Base-by-base conservation (phyloP, 148 eudicot species). In the Cornus suecica region DNA sequence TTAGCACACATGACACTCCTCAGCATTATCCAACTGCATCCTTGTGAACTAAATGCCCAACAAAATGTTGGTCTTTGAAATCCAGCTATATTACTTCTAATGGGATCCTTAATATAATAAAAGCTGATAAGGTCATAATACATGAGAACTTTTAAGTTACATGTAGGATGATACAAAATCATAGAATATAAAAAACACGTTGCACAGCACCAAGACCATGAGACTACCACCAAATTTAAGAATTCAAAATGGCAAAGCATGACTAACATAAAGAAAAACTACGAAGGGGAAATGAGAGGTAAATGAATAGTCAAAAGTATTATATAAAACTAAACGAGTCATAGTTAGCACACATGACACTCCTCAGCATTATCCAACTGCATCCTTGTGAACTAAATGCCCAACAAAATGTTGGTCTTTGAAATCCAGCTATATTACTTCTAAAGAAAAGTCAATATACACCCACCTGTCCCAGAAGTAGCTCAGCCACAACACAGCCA, bases 401-500 rank as follows among this genome's bases (percentile, higher is more conserved):
- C 42, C 9, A 37, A 37, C 42, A 37, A 37, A 37, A 37, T 37
- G 15, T 62, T 62, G 30, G 26, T 26, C 60, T 66, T 74, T 48
- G 24, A 58, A 23, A 24, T 54, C 58, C 22, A 63, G 29, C 27
- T 29, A 72, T 1, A 18, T 41, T 69, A 23, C 30, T 5, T 10
- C 41, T 3, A 54, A 65, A 32, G 41, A 22, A 26, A 54, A 65
- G 65, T 25, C 52, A 71, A 37, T 34, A 52, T 20, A 16, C 67
- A 62, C 86, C 58, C 22, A 91, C 98, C 89, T 87, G 97, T 16
- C 98, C 98, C 30, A 91, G 77, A 45, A 90, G 94, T 66, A 93
- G 87, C 75, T 93, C 98, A 8, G 96, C 96, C 85, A 93, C 62
- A 25, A 93, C 98, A 84, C 98, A 93, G 73, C 98, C 98, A 72